Conservation (phyloP, 345 rosid genomes). For the Alliaria petiolata region DNA sequence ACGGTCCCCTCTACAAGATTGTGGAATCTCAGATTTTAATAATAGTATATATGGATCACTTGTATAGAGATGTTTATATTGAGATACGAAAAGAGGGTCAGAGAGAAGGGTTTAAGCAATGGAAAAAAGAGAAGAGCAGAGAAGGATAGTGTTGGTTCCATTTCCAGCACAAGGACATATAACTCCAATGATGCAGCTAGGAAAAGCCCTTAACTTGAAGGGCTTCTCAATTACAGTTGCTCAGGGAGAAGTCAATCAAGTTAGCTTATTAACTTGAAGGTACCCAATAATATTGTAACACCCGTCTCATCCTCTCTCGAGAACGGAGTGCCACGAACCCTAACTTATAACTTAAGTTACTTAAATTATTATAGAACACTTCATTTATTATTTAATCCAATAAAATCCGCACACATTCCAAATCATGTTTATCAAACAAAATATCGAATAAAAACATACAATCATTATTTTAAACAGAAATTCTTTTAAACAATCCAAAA, state of each 20-base stretch:
- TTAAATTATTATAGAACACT: too few relatives aligned
- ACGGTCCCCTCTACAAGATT: neutral
- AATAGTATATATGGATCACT: neutral
- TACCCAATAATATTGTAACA: too few relatives aligned
- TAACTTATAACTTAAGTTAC: too few relatives aligned
- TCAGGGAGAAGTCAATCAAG: conserved; percentile 35
- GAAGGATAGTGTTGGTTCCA: conserved; percentile 44
- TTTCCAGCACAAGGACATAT: conserved; percentile 55
- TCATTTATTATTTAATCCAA: too few relatives aligned
- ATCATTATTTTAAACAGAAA: too few relatives aligned
- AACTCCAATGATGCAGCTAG: conserved; percentile 62
- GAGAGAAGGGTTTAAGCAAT: neutral
- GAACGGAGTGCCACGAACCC: too few relatives aligned
- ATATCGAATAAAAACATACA: too few relatives aligned
- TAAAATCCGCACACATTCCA: too few relatives aligned
- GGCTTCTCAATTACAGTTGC: conserved; percentile 55
- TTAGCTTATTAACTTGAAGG: too few relatives aligned
- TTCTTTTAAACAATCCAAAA: too few relatives aligned
- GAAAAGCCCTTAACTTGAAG: conserved; percentile 38
- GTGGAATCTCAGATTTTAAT: neutral
- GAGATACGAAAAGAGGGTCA: neutral
- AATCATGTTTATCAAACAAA: too few relatives aligned
- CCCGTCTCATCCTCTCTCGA: too few relatives aligned
- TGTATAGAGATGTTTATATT: neutral
- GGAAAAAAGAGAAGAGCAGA: neutral